These are phyloP conservation scores for Vigna radiata DNA, from an alignment of 306 rosid species.

Conservation along the genomic window DNA sequence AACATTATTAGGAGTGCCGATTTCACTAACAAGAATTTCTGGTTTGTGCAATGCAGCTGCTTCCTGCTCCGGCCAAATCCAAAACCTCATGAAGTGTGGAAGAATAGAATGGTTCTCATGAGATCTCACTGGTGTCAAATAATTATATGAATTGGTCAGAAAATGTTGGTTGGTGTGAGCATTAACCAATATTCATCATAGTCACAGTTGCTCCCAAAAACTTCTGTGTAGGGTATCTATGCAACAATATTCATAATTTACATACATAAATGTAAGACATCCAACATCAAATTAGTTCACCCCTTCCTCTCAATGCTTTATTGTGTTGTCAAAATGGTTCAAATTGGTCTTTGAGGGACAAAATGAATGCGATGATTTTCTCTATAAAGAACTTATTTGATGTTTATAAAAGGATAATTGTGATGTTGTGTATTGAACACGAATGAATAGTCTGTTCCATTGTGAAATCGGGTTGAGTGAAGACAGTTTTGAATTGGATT, in stretches of 20 bases:
- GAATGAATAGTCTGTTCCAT: background rate
- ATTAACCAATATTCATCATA: constrained; percentile 41
- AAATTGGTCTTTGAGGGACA: background rate
- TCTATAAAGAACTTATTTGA: background rate
- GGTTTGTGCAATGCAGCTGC: constrained; percentile 71
- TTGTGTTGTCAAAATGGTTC: background rate
- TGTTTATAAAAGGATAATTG: no score
- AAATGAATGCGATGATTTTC: background rate
- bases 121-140: constrained; percentile 49
- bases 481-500: no score
- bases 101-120: constrained; percentile 22
- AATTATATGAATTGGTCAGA: constrained; percentile 49
- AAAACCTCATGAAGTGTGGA: constrained; percentile 63
- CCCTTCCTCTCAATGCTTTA: background rate
- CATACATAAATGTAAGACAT: constrained; percentile 28
- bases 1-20: constrained; percentile 8
- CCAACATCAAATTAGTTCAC: background rate
- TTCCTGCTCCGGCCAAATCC: constrained; percentile 76
- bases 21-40: constrained; percentile 40
- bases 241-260: constrained; percentile 1
- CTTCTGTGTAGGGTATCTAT: constrained; percentile 22
- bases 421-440: no score
- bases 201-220: constrained; percentile 32
- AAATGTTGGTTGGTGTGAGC: constrained; percentile 52
- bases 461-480: no score